Evolutionary conservation across 768 basidiomycete species (phyloP), one percentile per base, ranked within the genome.

Genomic region (Vararia minispora): DNA sequence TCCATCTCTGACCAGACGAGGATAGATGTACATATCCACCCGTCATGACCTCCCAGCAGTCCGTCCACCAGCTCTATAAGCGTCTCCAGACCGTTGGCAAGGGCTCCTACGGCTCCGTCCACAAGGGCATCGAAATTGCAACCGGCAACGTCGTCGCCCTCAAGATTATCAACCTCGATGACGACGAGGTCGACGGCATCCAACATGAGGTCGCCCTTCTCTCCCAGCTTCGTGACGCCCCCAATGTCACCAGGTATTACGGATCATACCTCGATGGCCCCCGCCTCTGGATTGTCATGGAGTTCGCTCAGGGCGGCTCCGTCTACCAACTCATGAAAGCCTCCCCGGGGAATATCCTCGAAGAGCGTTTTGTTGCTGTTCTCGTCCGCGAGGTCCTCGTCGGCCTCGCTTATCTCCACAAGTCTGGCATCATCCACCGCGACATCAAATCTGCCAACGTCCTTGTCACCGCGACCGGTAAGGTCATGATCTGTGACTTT

Each of bases 281-380:
- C 21, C 84, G 88, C 34, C 89, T 99, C 8, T 99, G 95, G 92
- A 98, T 99, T 49, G 88, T 82, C 26, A 99, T 99, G 95, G 95
- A 99, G 57, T 79, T 80, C 51, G 95, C 95, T 6, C 80, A 90
- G 46, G 94, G 94, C 5, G 95, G 95, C 6, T 92, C 88, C 54
- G 87, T 97, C 5, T 68, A 87, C 32, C 85, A 89, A 2, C 68
- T 99, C 49, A 91, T 95, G 79, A 90, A 95, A 58, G 81, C 87
- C 0, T 75, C 77, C 45, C 75, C 68, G 45, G 73, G 75, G 42
- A 76, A 74, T 0, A 69, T 74, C 37, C 61, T 98, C 36, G 92
- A 94, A 59, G 95, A 99, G 62, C 78, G 77, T 53, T 91, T 88
- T 56, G 79, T 83, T 34, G 80, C 79, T 42, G 60, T 97, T 57